These are phyloP conservation scores for Aureobasidium sp. DNA, from an alignment of 2,329 filamentous ascomycete species.

Conservation along the genomic window DNA sequence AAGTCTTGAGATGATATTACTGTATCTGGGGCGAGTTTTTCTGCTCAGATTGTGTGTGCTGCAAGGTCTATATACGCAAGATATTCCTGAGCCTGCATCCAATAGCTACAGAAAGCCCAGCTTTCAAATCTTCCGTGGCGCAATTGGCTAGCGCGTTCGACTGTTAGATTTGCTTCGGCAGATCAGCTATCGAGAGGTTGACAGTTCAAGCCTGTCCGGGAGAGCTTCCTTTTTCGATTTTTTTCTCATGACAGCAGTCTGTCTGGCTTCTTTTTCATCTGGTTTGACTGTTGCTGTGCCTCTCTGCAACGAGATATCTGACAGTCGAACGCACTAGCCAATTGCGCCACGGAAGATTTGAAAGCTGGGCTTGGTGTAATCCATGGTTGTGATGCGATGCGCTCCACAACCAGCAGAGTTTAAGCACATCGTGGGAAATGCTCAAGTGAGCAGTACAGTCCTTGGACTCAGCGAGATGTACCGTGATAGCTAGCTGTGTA, in stretches of 20 bases:
- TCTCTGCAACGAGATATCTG: no score
- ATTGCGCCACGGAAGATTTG: background rate
- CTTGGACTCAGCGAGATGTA: no score
- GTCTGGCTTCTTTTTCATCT: no score
- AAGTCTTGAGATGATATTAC: no score
- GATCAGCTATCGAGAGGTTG: conserved; percentile 8
- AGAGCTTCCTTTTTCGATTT: background rate
- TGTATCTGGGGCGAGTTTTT: no score
- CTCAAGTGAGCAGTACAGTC: no score
- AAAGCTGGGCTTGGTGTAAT: background rate
- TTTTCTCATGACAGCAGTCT: background rate
- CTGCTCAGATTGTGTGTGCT: background rate
- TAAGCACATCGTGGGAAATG: no score
- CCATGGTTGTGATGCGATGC: no score
- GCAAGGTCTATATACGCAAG: background rate
- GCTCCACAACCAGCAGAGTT: no score
- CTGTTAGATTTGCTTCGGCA: background rate
- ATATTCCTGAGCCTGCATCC: background rate
- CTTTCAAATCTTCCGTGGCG: conserved; percentile 10
- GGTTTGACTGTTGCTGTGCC: no score
- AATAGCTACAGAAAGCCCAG: background rate
- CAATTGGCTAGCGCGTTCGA: conserved; percentile 14
- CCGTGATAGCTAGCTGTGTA: no score
- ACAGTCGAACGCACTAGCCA: conserved; percentile 14
- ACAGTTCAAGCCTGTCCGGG: conserved; percentile 6